A percentile compares a stretch with the other conserved stretches of the same genome.
phyloP scores from a whole-genome alignment of 2,329 filamentous ascomycete species.

The Alternaria gansuensis region DNA sequence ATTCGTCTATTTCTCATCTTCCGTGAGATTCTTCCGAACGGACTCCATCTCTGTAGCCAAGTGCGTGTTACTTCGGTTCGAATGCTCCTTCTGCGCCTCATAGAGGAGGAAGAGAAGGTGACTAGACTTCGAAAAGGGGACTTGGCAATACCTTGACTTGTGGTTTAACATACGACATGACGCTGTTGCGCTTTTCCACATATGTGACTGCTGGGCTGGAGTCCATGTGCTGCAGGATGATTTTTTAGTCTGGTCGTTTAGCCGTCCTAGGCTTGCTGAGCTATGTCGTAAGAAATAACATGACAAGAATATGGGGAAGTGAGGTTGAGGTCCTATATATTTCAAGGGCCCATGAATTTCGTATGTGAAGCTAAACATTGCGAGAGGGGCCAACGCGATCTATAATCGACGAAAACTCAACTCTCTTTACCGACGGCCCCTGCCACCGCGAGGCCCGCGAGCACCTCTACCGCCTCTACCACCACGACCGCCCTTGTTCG shows the following conservation, averaged over 20 bases:
- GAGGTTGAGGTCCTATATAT: background rate
- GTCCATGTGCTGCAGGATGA: background rate
- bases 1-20: background rate
- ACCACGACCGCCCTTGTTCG: background rate
- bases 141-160: constrained; percentile 1
- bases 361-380: background rate
- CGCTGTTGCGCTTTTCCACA: constrained; percentile 4
- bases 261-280: background rate
- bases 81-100: constrained; percentile 4
- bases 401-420: background rate
- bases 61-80: constrained; percentile 4
- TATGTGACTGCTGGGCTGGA: background rate
- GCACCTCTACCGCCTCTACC: background rate
- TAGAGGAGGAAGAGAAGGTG: background rate
- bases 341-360: background rate
- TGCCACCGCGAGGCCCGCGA: background rate
- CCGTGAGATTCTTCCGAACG: background rate
- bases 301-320: background rate
- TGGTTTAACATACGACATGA: constrained; percentile 6
- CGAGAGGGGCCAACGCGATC: background rate
- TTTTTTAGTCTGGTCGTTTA: background rate
- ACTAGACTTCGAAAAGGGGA: background rate
- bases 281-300: background rate
- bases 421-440: background rate
- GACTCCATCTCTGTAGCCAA: background rate